Conservation (phyloP, 2,329 filamentous ascomycete genomes). For the Metarhizium anisopliae region DNA sequence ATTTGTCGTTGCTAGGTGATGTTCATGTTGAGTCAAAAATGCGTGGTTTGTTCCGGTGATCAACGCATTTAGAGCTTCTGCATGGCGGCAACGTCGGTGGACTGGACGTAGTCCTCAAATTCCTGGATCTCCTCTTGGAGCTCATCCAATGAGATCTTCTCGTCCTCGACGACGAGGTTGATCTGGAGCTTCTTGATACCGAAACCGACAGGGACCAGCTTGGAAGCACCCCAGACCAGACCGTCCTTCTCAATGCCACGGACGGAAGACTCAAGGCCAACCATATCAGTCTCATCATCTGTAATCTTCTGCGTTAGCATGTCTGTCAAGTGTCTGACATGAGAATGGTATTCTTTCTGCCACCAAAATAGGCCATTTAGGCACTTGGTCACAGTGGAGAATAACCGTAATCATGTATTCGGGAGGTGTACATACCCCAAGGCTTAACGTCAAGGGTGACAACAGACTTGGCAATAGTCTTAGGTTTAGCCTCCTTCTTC, state of each 20-base stretch:
- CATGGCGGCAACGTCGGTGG: conserved; percentile 83
- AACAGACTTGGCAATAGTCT: conserved; percentile 90
- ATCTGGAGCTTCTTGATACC: conserved; percentile 99
- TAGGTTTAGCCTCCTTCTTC: conserved; percentile 93
- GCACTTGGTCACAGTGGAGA: background rate
- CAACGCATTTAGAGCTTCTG: conserved; percentile 66
- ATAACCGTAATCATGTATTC: background rate
- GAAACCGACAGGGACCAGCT: conserved; percentile 85
- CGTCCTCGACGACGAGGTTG: conserved; percentile 94
- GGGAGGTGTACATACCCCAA: conserved; percentile 67
- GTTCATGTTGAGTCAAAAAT: background rate
- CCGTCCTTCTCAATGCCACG: conserved; percentile 83
- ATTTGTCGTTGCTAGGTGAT: background rate
- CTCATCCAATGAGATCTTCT: conserved; percentile 82
- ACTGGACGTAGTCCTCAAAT: conserved; percentile 94
- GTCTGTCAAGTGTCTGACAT: background rate
- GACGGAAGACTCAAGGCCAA: conserved; percentile 69
- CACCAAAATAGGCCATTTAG: background rate
- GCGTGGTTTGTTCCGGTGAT: background rate
- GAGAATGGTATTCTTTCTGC: background rate
- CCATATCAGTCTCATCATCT: conserved; percentile 94
- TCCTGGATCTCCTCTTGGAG: conserved; percentile 76
- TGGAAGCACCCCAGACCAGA: conserved; percentile 90
- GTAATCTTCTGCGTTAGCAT: background rate
- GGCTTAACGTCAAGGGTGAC: conserved; percentile 97